Conservation (phyloP, 1,284 basidiomycete genomes). For the Schizophyllum commune region DNA sequence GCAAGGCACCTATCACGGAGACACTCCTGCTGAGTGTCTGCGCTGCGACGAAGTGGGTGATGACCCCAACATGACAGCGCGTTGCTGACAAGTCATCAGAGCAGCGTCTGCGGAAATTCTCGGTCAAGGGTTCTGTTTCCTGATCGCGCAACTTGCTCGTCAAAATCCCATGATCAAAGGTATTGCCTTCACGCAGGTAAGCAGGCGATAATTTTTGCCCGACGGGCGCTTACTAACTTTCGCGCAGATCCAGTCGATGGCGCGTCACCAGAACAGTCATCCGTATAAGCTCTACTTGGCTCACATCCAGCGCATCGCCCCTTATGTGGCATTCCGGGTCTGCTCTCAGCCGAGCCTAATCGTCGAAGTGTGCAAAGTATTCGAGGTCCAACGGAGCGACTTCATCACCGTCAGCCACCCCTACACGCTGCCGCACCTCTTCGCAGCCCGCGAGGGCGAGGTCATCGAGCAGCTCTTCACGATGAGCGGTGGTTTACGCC, state of each 20-base stretch:
- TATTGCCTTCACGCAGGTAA: slow-evolving; percentile 63
- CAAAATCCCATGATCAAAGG: slow-evolving; percentile 62
- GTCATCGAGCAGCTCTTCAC: slow-evolving; percentile 38
- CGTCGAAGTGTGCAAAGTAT: slow-evolving; percentile 54
- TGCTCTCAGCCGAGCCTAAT: slow-evolving; percentile 52
- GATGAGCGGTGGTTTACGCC: slow-evolving; percentile 37
- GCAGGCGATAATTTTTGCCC: slow-evolving; percentile 3
- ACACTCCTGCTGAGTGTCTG: slow-evolving; percentile 55
- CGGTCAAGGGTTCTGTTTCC: slow-evolving; percentile 52
- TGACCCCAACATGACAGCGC: background rate
- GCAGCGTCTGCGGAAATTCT: slow-evolving; percentile 44
- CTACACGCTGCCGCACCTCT: slow-evolving; percentile 65
- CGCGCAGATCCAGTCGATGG: slow-evolving; percentile 50
- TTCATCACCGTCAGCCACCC: slow-evolving; percentile 66
- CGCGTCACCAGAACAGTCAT: slow-evolving; percentile 53
- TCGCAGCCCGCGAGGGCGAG: slow-evolving; percentile 52
- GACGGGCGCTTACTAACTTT: slow-evolving; percentile 8
- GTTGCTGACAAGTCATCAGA: slow-evolving; percentile 24
- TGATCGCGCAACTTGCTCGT: slow-evolving; percentile 66
- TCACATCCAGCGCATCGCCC: slow-evolving; percentile 62
- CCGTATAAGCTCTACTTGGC: slow-evolving; percentile 67
- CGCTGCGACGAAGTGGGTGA: slow-evolving; percentile 35
- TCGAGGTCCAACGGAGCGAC: slow-evolving; percentile 44
- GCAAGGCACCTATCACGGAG: slow-evolving; percentile 44
- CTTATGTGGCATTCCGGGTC: slow-evolving; percentile 56